Evolutionary conservation across 805 yeast genomes (phyloP).

Genomic region (Hanseniaspora nectarophila): DNA sequence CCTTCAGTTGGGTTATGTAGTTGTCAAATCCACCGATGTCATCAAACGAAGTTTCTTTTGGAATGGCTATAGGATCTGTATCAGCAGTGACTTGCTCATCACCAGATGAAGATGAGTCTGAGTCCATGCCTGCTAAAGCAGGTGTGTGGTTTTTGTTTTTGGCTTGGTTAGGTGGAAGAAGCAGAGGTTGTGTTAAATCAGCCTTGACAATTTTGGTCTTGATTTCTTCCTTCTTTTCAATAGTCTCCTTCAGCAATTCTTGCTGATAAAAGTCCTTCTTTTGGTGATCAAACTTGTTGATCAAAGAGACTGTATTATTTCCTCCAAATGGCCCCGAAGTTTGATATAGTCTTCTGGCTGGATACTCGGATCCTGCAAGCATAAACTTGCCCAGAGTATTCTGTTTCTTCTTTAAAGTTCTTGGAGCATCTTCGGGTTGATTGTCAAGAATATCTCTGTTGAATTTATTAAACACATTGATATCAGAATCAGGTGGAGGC

Average conservation of each 20-base stretch:
- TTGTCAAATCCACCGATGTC: conserved; percentile 86
- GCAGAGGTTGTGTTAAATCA: conserved; percentile 8
- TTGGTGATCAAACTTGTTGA: conserved; percentile 34
- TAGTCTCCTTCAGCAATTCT: conserved; percentile 4
- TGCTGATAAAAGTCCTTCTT: conserved; percentile 33
- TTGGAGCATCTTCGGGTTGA: conserved; percentile 25
- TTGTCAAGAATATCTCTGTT: conserved; percentile 19
- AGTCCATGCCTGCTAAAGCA: conserved; percentile 31
- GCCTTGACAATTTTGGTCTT: conserved; percentile 11
- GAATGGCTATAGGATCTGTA: conserved; percentile 85
- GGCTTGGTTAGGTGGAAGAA: conserved; percentile 1
- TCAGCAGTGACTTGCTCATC: conserved; percentile 63
- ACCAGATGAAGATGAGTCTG: conserved; percentile 38
- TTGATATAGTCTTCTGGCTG: conserved; percentile 65
- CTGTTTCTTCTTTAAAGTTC: not conserved
- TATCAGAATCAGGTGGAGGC: conserved; percentile 57
- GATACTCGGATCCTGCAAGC: conserved; percentile 20
- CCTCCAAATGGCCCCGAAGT: conserved; percentile 98
- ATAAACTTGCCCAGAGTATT: conserved; percentile 16
- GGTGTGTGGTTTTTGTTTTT: conserved; percentile 9
- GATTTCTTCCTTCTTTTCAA: conserved; percentile 10
- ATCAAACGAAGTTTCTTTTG: conserved; percentile 70
- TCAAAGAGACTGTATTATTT: conserved; percentile 62
- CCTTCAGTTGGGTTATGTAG: conserved; percentile 84
- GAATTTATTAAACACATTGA: conserved; percentile 14